Percentiles rank a stretch among this genome's conserved stretches.
phyloP scores from a whole-genome alignment of 116 monocot genomes.

The Trichopus zeylanicus region DNA sequence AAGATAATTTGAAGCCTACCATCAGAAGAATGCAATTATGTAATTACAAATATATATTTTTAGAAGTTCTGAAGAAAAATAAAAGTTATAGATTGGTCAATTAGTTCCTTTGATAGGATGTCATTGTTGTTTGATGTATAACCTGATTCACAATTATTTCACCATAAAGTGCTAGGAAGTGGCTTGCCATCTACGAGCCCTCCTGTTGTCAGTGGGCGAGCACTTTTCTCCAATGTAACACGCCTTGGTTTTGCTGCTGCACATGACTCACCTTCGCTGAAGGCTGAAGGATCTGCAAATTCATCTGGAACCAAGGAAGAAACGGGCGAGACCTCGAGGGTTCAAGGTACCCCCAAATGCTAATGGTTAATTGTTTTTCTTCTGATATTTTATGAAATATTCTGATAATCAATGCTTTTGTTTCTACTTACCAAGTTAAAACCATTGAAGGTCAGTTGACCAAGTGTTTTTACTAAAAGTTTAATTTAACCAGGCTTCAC shows the following conservation, averaged over 20 bases:
- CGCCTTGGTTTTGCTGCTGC: constrained; percentile 85
- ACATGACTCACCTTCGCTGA: constrained; percentile 79
- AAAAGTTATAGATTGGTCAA: neutral
- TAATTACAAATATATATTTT: no score
- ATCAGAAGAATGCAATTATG: no score
- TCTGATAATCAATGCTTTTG: neutral
- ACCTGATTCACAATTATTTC: neutral
- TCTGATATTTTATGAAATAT: neutral
- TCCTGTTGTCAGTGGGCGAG: constrained; percentile 34
- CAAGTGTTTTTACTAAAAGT: no score
- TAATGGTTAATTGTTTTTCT: neutral
- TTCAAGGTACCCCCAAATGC: constrained; percentile 27
- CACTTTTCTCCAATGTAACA: constrained; percentile 71
- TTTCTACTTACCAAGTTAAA: no score
- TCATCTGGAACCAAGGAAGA: constrained; percentile 17
- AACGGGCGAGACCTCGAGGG: constrained; percentile 15
- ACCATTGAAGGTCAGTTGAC: no score
- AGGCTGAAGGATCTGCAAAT: constrained; percentile 16
- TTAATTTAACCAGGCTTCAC: no score
- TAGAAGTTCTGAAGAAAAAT: no score
- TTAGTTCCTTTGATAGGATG: neutral
- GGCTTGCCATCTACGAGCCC: constrained; percentile 48
- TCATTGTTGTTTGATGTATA: neutral
- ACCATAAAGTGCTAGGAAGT: constrained; percentile 44
- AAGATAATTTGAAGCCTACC: no score